Base-by-base conservation (phyloP, 192 early-diverging fungal genomes). In the Coemansia sp. region DNA sequence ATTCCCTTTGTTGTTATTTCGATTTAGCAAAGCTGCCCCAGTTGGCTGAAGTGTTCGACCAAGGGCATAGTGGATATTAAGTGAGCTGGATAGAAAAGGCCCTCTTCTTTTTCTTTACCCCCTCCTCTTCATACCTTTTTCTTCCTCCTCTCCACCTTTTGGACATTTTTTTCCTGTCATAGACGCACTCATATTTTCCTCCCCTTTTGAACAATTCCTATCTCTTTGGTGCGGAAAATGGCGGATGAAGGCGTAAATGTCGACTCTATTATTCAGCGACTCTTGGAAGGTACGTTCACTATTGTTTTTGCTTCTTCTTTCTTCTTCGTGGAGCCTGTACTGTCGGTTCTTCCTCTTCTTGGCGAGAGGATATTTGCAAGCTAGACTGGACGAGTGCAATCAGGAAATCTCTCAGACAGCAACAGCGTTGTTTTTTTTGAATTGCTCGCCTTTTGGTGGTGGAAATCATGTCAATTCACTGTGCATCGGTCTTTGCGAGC, bases 211-310 rank as follows among this genome's bases (percentile, higher is more conserved):
- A 25, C 43, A 46, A 22, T 64, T 25, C 25, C 25, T 48, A 64
- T 64, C 16, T 50, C n/a, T 50, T 17, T 50, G 16, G 48, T 50
- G 63, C 32, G 41, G 64, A 56, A 64, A 70, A 80, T 80, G 77
- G 73, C 77, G 51, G 77, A 80, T 75, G 77, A 80, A 65, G 65
- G 63, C 57, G 70, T 80, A 66, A 80, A 74, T 67, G 72, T 80
- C 67, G 72, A 80, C 70, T 75, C 77, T 72, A 80, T 80, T 69
- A 80, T 80, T 48, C 77, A 80, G 77, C 77, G 77, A 59, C 77
- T 80, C 38, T 46, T 80, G 59, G 77, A 80, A 80, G 77, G 77
- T 80, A 80, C 44, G 72, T 75, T 46, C 22, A 7, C 13, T 48
- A 20, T 64, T 43, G n/a, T n/a, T 38, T 59, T 32, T 22, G 40